Conservation (phyloP, 2,329 filamentous ascomycete genomes). For the Stagonosporopsis tanaceti region DNA sequence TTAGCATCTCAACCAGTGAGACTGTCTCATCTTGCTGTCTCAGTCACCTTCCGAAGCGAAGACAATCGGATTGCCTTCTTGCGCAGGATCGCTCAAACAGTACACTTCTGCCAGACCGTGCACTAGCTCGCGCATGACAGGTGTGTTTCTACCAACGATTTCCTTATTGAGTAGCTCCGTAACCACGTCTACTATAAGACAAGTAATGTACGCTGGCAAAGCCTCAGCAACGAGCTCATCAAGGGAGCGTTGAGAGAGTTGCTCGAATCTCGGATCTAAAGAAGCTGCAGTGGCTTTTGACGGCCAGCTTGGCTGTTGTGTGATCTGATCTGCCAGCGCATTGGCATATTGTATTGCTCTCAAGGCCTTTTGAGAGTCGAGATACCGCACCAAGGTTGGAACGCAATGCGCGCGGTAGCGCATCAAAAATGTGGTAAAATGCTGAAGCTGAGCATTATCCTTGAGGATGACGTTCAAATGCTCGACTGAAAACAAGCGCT, state of each 20-base stretch:
- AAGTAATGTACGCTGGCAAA: slow-evolving; percentile 72
- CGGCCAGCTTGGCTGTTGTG: slow-evolving; percentile 52
- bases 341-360: slow-evolving; percentile 75
- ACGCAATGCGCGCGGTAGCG: slow-evolving; percentile 66
- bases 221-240: slow-evolving; percentile 70
- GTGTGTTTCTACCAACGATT: slow-evolving; percentile 69
- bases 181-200: slow-evolving; percentile 71
- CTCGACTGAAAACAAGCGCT: slow-evolving; percentile 69
- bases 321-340: slow-evolving; percentile 66
- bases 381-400: slow-evolving; percentile 71
- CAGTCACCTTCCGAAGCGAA: slow-evolving; percentile 72
- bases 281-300: slow-evolving; percentile 50
- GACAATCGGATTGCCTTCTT: slow-evolving; percentile 75
- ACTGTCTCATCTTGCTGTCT: too few species aligned
- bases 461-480: slow-evolving; percentile 70
- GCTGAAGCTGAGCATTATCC: slow-evolving; percentile 65
- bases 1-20: not conserved
- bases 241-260: slow-evolving; percentile 67
- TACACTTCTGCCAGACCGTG: slow-evolving; percentile 78
- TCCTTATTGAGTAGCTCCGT: slow-evolving; percentile 70
- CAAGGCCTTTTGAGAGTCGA: slow-evolving; percentile 73
- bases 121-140: slow-evolving; percentile 68
- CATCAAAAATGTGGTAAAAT: slow-evolving; percentile 71
- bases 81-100: slow-evolving; percentile 74
- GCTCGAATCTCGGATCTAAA: slow-evolving; percentile 63